Base-by-base conservation (phyloP, 2,329 filamentous ascomycete genomes). In the Colletotrichum melonis region DNA sequence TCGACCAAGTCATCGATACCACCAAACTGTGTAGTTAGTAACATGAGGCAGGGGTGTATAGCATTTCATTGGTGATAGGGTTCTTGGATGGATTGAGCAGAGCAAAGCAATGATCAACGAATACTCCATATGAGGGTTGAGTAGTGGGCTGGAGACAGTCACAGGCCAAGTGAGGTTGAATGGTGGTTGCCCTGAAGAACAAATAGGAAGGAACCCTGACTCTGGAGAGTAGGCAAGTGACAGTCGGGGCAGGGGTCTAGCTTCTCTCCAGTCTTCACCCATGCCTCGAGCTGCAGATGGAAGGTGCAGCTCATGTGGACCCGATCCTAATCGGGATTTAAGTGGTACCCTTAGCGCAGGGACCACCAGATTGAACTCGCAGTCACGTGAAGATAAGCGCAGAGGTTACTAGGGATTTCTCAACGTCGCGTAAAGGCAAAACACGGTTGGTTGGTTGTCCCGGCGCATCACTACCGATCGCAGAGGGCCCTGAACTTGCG, bases 391-490 rank as follows among this genome's bases (percentile, higher is more conserved):
- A 55, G 70, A 70, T 69, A 69, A 64, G 59, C 19, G 9, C 12
- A 6, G n/a, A 42, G 1, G 38, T 24, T 11, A 62, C 63, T 14
- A 56, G 69, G 69, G 56, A 59, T 54, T 69, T 73, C 69, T 59
- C 59, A 64, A 73, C 70, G 70, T 69, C 70, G 70, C 70, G 70
- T 64, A 64, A 57, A 65, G 32, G 28, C 67, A 73, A 64, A 73
- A 73, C 70, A 73, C 70, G 70, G 70, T 69, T 60, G 66, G 59
- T 56, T 35, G 30, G 60, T 57, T 69, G 52, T 46, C 66, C 59
- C 46, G 66, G 66, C 59, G 66, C 66, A 73, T 73, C 66, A 73
- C 55, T 32, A 67, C 66, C 54, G 70, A 73, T 69, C 70, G 66
- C 70, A 69, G 69, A 73, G 66, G 70, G 66, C 70, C 66, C 56